Percentiles rank a stretch among this genome's conserved stretches.
These are phyloP conservation scores for Pseudogymnoascus sp. DNA, from an alignment of 2,329 filamentous ascomycete genomes.

Conservation along the genomic window DNA sequence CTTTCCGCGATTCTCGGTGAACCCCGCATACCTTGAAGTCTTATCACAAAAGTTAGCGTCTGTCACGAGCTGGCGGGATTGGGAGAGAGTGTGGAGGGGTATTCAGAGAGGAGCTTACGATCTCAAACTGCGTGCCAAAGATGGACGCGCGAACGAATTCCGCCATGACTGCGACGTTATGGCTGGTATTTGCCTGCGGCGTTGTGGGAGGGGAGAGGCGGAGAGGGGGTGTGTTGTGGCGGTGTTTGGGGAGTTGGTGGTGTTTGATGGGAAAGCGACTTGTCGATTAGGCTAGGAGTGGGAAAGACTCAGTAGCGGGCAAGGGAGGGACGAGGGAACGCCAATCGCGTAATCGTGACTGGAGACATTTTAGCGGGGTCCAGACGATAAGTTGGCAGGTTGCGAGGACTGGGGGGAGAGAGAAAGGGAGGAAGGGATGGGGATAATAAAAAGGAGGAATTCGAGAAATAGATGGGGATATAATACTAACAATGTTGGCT, in stretches of 20 bases:
- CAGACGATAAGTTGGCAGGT: not conserved
- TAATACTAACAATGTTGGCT: not conserved
- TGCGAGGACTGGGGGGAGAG: not conserved
- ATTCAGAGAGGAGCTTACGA: slow-evolving; percentile 32
- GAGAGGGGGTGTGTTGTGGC: not conserved
- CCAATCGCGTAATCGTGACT: not conserved
- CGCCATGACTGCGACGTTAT: slow-evolving; percentile 55
- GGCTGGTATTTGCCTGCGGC: not conserved
- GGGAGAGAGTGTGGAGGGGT: not conserved
- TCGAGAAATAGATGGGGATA: not conserved
- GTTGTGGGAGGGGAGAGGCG: not conserved
- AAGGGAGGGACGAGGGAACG: not conserved
- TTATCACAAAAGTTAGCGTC: not conserved
- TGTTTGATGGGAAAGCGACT: slow-evolving; percentile 5
- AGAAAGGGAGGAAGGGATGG: not conserved
- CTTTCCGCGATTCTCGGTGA: not conserved
- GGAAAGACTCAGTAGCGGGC: not conserved
- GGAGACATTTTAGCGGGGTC: not conserved
- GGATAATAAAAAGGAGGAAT: not conserved
- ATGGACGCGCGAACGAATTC: slow-evolving; percentile 99
- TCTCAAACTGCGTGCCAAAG: slow-evolving; percentile 99
- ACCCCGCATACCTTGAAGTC: slow-evolving; percentile 70
- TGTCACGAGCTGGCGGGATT: not conserved
- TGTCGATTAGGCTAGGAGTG: slow-evolving; percentile 5
- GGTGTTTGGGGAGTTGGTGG: not conserved